phyloP scores from a whole-genome alignment of 108 stramenopile genomes.

The Pelagomonas calceolata region DNA sequence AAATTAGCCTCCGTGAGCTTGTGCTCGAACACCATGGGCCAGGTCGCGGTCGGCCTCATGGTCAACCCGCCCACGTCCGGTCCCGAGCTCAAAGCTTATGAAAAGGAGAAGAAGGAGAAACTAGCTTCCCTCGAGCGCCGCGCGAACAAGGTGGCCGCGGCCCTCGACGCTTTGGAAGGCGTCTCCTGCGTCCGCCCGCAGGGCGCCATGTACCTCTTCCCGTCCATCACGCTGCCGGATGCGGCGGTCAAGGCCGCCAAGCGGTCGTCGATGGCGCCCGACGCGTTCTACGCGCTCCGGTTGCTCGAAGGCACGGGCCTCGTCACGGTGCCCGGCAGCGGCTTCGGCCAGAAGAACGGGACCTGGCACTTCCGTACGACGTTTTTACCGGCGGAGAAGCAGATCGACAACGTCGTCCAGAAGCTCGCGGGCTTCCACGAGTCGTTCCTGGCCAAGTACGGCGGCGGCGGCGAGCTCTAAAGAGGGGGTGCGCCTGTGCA shows the following conservation, averaged over 20 bases:
- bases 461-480: no score
- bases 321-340: constrained; percentile 86
- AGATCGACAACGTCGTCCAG: constrained; percentile 56
- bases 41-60: constrained; percentile 83
- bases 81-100: constrained; percentile 24
- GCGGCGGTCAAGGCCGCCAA: constrained; percentile 63
- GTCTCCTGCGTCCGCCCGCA: constrained; percentile 77
- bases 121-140: constrained; percentile 69
- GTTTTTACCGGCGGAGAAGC: constrained; percentile 77
- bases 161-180: constrained; percentile 75
- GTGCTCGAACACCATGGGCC: constrained; percentile 72
- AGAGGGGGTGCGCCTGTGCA: no score
- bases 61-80: constrained; percentile 61
- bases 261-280: constrained; percentile 56
- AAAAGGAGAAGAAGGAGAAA: constrained; percentile 48
- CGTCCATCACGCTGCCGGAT: constrained; percentile 61
- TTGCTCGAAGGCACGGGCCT: constrained; percentile 81
- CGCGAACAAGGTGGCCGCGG: constrained; percentile 57
- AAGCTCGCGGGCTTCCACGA: constrained; percentile 62
- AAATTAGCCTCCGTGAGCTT: constrained; percentile 74
- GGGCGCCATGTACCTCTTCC: constrained; percentile 95
- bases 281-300: constrained; percentile 80
- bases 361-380: constrained; percentile 92
- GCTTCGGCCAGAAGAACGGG: constrained; percentile 84
- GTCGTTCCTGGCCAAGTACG: constrained; percentile 57